These are phyloP conservation scores for Lophium mytilinum DNA, from an alignment of 495 filamentous ascomycete genomes.

Conservation along the genomic window DNA sequence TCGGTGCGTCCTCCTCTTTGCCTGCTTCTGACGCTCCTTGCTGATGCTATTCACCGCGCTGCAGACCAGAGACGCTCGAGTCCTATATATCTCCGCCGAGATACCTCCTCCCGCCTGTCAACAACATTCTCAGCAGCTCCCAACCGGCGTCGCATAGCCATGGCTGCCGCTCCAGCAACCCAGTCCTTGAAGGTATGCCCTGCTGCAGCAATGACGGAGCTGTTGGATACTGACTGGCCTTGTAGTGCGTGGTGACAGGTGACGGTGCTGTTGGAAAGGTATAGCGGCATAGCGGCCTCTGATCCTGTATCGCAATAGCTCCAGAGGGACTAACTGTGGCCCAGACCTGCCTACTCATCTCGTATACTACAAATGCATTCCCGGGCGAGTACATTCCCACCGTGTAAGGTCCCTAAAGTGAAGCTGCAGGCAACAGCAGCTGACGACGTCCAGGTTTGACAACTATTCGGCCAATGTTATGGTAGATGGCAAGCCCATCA, in stretches of 20 bases:
- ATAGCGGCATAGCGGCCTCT: slow-evolving; percentile 32
- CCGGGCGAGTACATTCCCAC: slow-evolving; percentile 99
- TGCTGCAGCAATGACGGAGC: background rate
- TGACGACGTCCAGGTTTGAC: slow-evolving; percentile 64
- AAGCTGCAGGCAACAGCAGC: slow-evolving; percentile 1
- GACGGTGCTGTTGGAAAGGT: slow-evolving; percentile 99
- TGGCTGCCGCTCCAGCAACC: slow-evolving; percentile 60
- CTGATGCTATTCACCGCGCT: background rate
- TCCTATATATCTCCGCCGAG: background rate
- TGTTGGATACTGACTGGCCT: background rate
- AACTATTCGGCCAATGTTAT: slow-evolving; percentile 99
- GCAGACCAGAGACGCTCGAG: background rate
- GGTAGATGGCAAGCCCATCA: slow-evolving; percentile 96
- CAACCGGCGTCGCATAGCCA: slow-evolving; percentile 24
- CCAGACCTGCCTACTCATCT: slow-evolving; percentile 97
- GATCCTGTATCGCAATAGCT: background rate
- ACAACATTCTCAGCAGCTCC: background rate
- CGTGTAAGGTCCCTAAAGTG: slow-evolving; percentile 58
- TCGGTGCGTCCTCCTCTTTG: background rate
- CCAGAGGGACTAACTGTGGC: background rate
- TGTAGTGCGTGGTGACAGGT: slow-evolving; percentile 93
- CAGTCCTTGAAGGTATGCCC: slow-evolving; percentile 67
- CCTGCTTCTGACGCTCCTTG: background rate
- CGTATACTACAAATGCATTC: slow-evolving; percentile 98
- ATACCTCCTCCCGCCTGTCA: background rate